A percentile compares a stretch with the other conserved stretches of the same genome.
Evolutionary conservation across 2,329 filamentous ascomycete genomes (phyloP).

Genomic region (Xylariaceae sp.): DNA sequence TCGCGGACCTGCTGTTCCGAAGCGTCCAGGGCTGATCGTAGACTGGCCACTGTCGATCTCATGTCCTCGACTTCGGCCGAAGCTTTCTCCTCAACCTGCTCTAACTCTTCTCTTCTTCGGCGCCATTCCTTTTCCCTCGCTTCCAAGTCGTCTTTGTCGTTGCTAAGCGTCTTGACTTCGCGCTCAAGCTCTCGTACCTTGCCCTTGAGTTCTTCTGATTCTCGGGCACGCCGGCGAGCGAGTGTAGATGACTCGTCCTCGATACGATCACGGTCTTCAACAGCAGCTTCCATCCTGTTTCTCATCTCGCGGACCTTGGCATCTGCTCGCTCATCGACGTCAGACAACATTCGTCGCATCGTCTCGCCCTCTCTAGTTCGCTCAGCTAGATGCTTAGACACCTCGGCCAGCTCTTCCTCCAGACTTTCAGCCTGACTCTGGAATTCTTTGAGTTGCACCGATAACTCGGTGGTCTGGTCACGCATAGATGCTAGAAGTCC

Average conservation of each 20-base stretch:
- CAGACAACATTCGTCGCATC: slow-evolving; percentile 83
- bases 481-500: slow-evolving; percentile 87
- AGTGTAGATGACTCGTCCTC: slow-evolving; percentile 85
- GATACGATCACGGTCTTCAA: slow-evolving; percentile 89
- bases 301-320: slow-evolving; percentile 82
- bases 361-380: slow-evolving; percentile 89
- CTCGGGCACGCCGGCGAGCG: slow-evolving; percentile 70
- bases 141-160: slow-evolving; percentile 77
- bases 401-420: slow-evolving; percentile 88
- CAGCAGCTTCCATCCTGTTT: slow-evolving; percentile 77
- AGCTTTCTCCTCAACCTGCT: slow-evolving; percentile 64
- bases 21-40: slow-evolving; percentile 78
- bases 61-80: slow-evolving; percentile 72
- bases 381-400: slow-evolving; percentile 80
- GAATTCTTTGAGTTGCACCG: slow-evolving; percentile 86
- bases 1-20: slow-evolving; percentile 80
- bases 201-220: slow-evolving; percentile 79
- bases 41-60: slow-evolving; percentile 68
- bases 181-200: slow-evolving; percentile 79
- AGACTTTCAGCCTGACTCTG: slow-evolving; percentile 77
- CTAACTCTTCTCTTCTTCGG: slow-evolving; percentile 69
- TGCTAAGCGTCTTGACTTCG: slow-evolving; percentile 63
- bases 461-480: slow-evolving; percentile 83
- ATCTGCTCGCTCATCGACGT: slow-evolving; percentile 81
- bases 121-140: slow-evolving; percentile 70